Percentiles rank a stretch among this genome's conserved stretches.
Evolutionary conservation across 1,139 yeast species (phyloP).

Genomic region (Saccharomycopsis crataegensis): DNA sequence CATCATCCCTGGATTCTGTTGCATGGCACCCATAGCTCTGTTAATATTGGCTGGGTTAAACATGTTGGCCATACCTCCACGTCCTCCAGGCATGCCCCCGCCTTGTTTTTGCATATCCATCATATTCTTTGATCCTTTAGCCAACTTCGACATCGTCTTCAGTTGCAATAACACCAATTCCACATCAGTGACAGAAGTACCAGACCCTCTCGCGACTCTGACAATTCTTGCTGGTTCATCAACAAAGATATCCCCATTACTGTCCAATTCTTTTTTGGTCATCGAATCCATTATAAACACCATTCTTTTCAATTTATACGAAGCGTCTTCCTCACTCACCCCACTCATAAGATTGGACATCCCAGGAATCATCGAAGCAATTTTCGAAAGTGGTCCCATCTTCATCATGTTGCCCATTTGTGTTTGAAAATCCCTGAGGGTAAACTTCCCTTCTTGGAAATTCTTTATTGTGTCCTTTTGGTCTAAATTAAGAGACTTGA

Average conservation of each 20-base stretch:
- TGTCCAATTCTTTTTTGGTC: slow-evolving; percentile 86
- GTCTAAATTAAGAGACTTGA: slow-evolving; percentile 79
- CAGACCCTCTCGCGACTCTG: slow-evolving; percentile 94
- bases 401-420: slow-evolving; percentile 94
- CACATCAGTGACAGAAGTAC: slow-evolving; percentile 87
- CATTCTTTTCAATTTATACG: slow-evolving; percentile 77
- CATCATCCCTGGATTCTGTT: slow-evolving; percentile 63
- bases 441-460: slow-evolving; percentile 90
- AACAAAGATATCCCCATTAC: slow-evolving; percentile 78
- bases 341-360: slow-evolving; percentile 80
- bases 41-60: slow-evolving; percentile 11
- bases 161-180: slow-evolving; percentile 91
- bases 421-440: slow-evolving; percentile 84
- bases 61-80: slow-evolving; percentile 28
- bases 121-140: slow-evolving; percentile 57
- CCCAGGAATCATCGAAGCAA: slow-evolving; percentile 96
- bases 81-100: slow-evolving; percentile 34
- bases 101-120: slow-evolving; percentile 40
- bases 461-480: slow-evolving; percentile 91
- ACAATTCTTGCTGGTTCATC: slow-evolving; percentile 81
- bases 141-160: slow-evolving; percentile 93
- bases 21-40: slow-evolving; percentile 39
- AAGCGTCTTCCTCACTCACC: slow-evolving; percentile 87
- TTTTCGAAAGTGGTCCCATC: slow-evolving; percentile 92
- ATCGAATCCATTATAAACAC: slow-evolving; percentile 91